Conservation (phyloP, 192 early-diverging fungal species). For the Rhizoclosmatium sp. region DNA sequence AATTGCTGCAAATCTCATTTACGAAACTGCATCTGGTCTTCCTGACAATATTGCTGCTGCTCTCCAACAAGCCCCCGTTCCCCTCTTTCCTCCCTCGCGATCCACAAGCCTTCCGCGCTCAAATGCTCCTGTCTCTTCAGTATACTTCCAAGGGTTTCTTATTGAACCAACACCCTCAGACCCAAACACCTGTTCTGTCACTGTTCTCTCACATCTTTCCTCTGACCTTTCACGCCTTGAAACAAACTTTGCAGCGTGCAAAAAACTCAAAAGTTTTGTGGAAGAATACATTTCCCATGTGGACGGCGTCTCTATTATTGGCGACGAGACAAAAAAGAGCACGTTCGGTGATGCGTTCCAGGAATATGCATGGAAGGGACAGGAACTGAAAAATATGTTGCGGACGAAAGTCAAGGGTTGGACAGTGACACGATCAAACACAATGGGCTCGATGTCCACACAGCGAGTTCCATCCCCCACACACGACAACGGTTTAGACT, state of each 20-base stretch:
- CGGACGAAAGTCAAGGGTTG: conserved; percentile 5
- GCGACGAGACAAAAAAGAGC: neutral
- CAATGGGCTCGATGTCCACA: no score
- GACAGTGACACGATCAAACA: neutral
- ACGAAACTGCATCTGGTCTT: neutral
- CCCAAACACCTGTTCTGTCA: conserved; percentile 46
- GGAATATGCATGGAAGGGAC: neutral
- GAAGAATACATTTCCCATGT: conserved; percentile 51
- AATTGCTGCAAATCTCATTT: neutral
- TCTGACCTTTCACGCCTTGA: conserved; percentile 52
- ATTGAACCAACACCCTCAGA: conserved; percentile 42
- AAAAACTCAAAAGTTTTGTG: conserved; percentile 62
- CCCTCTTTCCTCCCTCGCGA: conserved; percentile 14
- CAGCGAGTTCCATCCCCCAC: no score
- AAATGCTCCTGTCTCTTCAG: conserved; percentile 11
- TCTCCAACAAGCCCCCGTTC: neutral
- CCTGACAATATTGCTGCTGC: neutral
- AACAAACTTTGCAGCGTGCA: conserved; percentile 38
- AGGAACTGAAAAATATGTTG: conserved; percentile 4
- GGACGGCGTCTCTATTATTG: neutral
- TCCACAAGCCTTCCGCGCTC: neutral
- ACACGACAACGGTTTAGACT: neutral
- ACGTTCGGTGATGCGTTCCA: neutral
- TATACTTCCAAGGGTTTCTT: conserved; percentile 56
- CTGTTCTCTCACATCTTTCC: conserved; percentile 50